Percentiles rank a stretch among this genome's conserved stretches.
These are phyloP conservation scores for Austroboletus niveus DNA, from an alignment of 1,284 basidiomycete genomes.

Conservation along the genomic window DNA sequence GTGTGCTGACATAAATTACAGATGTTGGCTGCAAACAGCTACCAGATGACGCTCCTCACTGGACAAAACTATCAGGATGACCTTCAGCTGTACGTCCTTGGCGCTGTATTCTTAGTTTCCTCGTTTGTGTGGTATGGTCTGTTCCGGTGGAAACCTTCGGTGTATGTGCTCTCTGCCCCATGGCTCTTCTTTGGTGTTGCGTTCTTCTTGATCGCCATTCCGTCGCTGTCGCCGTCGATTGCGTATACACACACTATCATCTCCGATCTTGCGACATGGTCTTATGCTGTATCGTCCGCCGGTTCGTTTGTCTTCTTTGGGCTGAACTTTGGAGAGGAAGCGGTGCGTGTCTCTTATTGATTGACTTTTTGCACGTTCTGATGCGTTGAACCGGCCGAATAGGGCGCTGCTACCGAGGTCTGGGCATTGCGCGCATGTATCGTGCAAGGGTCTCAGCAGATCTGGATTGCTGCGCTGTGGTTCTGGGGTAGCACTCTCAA, in stretches of 20 bases:
- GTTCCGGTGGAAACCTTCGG: conserved; percentile 84
- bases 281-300: conserved; percentile 84
- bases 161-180: conserved; percentile 81
- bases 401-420: conserved; percentile 88
- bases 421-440: conserved; percentile 89
- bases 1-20: conserved; percentile 26
- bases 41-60: conserved; percentile 87
- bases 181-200: conserved; percentile 89
- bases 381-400: conserved; percentile 4
- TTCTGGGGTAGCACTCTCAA: conserved; percentile 89
- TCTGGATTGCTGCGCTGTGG: conserved; percentile 93
- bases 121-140: conserved; percentile 88
- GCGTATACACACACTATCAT: conserved; percentile 61
- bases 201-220: conserved; percentile 87
- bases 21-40: conserved; percentile 87
- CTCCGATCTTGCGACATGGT: conserved; percentile 81
- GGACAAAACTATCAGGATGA: conserved; percentile 82
- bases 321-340: conserved; percentile 94
- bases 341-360: conserved; percentile 46
- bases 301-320: conserved; percentile 92
- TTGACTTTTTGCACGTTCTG: conserved; percentile 3
- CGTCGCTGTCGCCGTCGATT: conserved; percentile 69
- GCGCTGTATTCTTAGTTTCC: conserved; percentile 80
- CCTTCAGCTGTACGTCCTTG: conserved; percentile 86
- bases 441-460: conserved; percentile 90